Conservation (phyloP, 2,329 filamentous ascomycete species). For the Xylariaceae sp. region DNA sequence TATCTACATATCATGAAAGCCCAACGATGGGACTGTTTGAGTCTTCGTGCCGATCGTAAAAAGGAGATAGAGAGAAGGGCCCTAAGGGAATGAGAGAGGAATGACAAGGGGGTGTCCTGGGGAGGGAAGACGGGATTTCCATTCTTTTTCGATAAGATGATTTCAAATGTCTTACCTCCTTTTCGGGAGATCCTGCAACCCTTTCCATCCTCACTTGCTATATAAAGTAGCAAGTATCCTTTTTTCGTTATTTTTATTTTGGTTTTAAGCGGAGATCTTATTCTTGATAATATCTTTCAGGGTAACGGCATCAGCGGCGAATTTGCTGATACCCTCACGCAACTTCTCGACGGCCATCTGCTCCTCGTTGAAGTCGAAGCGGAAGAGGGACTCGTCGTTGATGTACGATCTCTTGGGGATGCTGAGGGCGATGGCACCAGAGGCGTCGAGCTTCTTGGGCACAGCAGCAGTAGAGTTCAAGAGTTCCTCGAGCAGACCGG, state of each 20-base stretch:
- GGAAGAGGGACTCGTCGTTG: conserved; percentile 82
- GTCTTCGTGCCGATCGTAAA: too few relatives aligned
- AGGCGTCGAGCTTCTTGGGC: conserved; percentile 85
- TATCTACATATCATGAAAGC: neutral
- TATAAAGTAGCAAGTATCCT: neutral
- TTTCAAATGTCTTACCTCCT: neutral
- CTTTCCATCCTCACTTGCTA: neutral
- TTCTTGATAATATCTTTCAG: conserved; percentile 86
- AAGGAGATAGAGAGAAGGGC: too few relatives aligned
- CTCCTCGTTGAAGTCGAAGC: conserved; percentile 99
- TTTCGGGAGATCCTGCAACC: conserved; percentile 1
- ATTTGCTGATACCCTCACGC: conserved; percentile 98
- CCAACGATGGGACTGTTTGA: neutral
- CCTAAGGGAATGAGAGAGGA: too few relatives aligned
- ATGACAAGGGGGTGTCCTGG: too few relatives aligned
- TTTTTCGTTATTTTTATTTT: neutral
- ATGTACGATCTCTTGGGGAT: conserved; percentile 89
- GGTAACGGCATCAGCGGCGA: conserved; percentile 89
- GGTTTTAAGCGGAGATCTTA: conserved; percentile 60
- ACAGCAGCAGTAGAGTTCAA: conserved; percentile 76
- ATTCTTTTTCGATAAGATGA: neutral
- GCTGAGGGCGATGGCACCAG: conserved; percentile 59
- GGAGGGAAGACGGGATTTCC: neutral
- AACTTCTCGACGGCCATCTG: conserved; percentile 99
- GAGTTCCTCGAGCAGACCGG: conserved; percentile 89